A percentile compares a stretch with the other conserved stretches of the same genome.
These are phyloP conservation scores for Crithidia bombi DNA, from an alignment of 208 protist species.

Conservation along the genomic window DNA sequence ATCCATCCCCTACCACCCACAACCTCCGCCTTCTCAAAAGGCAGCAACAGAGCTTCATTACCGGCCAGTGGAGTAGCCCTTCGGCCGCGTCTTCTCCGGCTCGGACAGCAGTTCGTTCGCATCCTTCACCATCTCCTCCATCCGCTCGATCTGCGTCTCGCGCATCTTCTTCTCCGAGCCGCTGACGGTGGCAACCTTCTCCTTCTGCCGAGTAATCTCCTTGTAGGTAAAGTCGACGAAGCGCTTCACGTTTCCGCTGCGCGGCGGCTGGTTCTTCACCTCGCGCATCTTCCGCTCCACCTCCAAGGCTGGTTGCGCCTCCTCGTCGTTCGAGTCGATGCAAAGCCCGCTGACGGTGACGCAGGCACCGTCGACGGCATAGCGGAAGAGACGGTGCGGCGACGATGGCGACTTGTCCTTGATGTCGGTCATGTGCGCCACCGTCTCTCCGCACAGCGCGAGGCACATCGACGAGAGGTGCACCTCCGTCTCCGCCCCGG, in stretches of 20 bases:
- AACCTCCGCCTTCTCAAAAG: no score
- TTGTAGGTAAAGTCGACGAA: slow-evolving; percentile 79
- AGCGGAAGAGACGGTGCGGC: slow-evolving; percentile 72
- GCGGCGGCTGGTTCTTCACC: slow-evolving; percentile 75
- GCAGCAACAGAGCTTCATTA: slow-evolving; percentile 9
- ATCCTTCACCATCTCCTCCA: slow-evolving; percentile 78
- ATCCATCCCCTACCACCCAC: no score
- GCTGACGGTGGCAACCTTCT: slow-evolving; percentile 51
- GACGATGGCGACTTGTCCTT: slow-evolving; percentile 64
- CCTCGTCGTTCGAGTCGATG: slow-evolving; percentile 39
- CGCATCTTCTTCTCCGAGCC: slow-evolving; percentile 52
- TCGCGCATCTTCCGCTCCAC: slow-evolving; percentile 76
- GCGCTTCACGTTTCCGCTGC: slow-evolving; percentile 74
- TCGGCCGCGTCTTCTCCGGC: slow-evolving; percentile 57
- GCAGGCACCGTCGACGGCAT: slow-evolving; percentile 72
- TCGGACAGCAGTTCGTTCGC: slow-evolving; percentile 58
- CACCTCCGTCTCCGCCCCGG: slow-evolving; percentile 54
- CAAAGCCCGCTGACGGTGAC: slow-evolving; percentile 59
- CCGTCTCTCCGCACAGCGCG: slow-evolving; percentile 51
- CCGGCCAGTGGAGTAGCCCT: slow-evolving; percentile 58
- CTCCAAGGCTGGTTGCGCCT: slow-evolving; percentile 51
- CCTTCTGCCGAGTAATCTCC: slow-evolving; percentile 69
- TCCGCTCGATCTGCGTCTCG: slow-evolving; percentile 55
- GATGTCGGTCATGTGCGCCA: slow-evolving; percentile 53
- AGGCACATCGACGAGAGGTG: slow-evolving; percentile 78